Conservation (phyloP, 2,329 filamentous ascomycete genomes). For the Diaporthe eres region DNA sequence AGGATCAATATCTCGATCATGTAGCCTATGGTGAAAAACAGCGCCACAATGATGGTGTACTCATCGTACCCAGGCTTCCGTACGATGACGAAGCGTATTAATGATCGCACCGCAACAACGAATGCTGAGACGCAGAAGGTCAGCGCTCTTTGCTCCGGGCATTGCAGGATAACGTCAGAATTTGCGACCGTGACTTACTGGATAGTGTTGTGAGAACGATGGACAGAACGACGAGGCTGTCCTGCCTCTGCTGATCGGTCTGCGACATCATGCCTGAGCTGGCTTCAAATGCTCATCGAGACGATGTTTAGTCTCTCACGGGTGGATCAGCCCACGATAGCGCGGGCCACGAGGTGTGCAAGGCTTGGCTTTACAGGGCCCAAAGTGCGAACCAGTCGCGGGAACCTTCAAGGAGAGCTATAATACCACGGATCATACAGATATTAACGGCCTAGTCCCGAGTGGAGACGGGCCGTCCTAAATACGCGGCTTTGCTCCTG, state of each 20-base stretch:
- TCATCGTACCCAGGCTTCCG: constrained; percentile 45
- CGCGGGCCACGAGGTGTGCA: neutral
- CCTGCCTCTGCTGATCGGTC: constrained; percentile 35
- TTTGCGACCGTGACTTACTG: constrained; percentile 26
- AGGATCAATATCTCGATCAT: constrained; percentile 43
- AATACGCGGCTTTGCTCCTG: neutral
- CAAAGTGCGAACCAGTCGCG: constrained; percentile 12
- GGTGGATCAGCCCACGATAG: neutral
- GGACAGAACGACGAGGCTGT: constrained; percentile 29
- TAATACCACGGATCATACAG: neutral
- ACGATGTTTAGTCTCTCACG: neutral
- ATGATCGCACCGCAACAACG: constrained; percentile 43
- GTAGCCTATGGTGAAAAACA: constrained; percentile 45
- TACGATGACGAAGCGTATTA: constrained; percentile 45
- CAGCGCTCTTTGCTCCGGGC: neutral
- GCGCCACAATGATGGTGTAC: constrained; percentile 43
- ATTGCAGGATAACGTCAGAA: constrained; percentile 40
- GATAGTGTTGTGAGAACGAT: constrained; percentile 23
- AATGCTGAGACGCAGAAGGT: constrained; percentile 34
- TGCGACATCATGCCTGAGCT: neutral
- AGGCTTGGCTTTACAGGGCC: constrained; percentile 21
- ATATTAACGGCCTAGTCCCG: neutral
- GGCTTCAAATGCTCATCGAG: neutral
- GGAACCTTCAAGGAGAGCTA: neutral
- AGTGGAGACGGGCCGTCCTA: constrained; percentile 16